Evolutionary conservation across 306 rosid genomes (phyloP).

Genomic region (Lathyrus aphaca): DNA sequence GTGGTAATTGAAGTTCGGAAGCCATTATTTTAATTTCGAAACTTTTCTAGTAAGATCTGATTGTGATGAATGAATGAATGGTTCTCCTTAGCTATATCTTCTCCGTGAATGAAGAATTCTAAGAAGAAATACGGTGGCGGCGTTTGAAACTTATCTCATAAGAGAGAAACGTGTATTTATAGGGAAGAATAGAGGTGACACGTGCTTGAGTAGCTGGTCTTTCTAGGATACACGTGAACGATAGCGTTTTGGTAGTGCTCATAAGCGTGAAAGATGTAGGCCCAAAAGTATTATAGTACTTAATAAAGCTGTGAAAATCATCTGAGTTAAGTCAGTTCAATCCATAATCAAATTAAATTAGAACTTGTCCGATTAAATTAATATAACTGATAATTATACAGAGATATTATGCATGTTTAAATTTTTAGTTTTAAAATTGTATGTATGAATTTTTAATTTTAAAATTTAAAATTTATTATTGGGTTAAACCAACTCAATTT

Average conservation of each 20-base stretch:
- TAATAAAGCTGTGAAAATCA: too few relatives aligned
- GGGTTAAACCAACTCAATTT: too few relatives aligned
- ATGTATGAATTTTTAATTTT: too few relatives aligned
- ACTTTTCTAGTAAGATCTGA: background rate
- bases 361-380: too few relatives aligned
- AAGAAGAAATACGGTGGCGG: constrained; percentile 50
- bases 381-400: too few relatives aligned
- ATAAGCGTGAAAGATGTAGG: constrained; percentile 22
- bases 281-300: background rate
- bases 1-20: constrained; percentile 75
- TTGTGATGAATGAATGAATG: background rate
- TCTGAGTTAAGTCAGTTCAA: too few relatives aligned
- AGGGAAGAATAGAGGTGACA: constrained; percentile 38
- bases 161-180: constrained; percentile 60
- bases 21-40: constrained; percentile 41
- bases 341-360: too few relatives aligned
- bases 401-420: too few relatives aligned
- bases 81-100: background rate
- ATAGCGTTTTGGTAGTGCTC: constrained; percentile 38
- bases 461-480: too few relatives aligned
- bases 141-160: constrained; percentile 74
- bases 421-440: too few relatives aligned
- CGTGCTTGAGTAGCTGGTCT: constrained; percentile 46
- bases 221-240: constrained; percentile 86
- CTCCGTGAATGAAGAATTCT: background rate